Evolutionary conservation across 2,329 filamentous ascomycete genomes (phyloP).

Genomic region (Trichoderma sp.): DNA sequence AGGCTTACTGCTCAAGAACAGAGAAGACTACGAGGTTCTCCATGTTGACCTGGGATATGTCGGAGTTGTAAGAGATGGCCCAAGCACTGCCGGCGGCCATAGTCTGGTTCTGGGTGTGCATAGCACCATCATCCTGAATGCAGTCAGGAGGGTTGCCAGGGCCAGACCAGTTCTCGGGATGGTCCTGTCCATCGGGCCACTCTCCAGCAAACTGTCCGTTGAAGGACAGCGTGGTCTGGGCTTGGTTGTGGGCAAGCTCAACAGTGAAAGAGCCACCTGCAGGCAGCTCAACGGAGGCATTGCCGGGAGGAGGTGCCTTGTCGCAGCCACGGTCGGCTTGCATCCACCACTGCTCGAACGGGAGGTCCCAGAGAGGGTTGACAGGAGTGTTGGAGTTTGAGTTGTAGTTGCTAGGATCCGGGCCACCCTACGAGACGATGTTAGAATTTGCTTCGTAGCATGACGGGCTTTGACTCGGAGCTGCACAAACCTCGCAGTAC

Average conservation of each 20-base stretch:
- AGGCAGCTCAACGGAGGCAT: conserved; percentile 42
- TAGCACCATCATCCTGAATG: conserved; percentile 43
- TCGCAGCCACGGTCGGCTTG: conserved; percentile 49
- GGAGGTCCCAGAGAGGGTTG: conserved; percentile 46
- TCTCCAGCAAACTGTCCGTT: conserved; percentile 38
- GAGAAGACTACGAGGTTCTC: conserved; percentile 52
- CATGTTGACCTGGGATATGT: conserved; percentile 46
- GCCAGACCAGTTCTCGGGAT: conserved; percentile 47
- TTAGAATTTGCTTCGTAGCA: neutral
- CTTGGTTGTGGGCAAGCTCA: conserved; percentile 51
- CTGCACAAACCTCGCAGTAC: conserved; percentile 28
- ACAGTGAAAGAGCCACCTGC: conserved; percentile 49
- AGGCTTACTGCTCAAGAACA: conserved; percentile 41
- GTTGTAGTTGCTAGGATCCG: conserved; percentile 36
- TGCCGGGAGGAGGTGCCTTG: conserved; percentile 33
- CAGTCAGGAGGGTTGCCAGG: conserved; percentile 32
- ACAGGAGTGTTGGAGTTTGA: conserved; percentile 45
- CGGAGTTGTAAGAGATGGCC: conserved; percentile 49
- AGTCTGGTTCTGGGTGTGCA: conserved; percentile 47
- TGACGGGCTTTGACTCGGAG: neutral
- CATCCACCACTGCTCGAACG: conserved; percentile 49
- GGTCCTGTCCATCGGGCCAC: conserved; percentile 48
- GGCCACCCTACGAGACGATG: conserved; percentile 27
- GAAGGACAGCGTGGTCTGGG: conserved; percentile 47
- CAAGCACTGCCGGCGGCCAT: conserved; percentile 47